Evolutionary conservation across 208 protist genomes (phyloP).

Genomic region (Trypanosoma theileri): DNA sequence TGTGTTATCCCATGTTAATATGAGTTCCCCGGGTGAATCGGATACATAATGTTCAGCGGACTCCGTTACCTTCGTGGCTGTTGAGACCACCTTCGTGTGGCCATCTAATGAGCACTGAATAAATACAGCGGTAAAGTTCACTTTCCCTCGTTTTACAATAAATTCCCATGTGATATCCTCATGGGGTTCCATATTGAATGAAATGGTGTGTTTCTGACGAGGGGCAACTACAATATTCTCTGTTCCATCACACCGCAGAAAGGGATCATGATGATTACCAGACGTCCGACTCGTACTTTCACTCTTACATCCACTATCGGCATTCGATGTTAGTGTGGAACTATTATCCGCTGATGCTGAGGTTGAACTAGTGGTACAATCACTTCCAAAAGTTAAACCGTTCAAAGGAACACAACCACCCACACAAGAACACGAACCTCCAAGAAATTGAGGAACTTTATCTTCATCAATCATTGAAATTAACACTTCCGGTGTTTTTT

Average conservation of each 20-base stretch:
- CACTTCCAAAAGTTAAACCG: not conserved
- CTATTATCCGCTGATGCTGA: no score
- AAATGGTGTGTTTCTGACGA: conserved; percentile 30
- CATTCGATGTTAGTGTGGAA: no score
- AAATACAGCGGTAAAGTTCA: conserved; percentile 55
- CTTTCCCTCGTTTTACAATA: conserved; percentile 29
- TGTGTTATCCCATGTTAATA: conserved; percentile 64
- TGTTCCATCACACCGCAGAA: not conserved
- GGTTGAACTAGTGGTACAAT: not conserved
- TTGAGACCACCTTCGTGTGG: conserved; percentile 31
- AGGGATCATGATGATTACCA: not conserved
- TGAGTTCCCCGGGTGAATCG: conserved; percentile 36
- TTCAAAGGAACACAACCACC: conserved; percentile 42
- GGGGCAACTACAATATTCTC: conserved; percentile 31
- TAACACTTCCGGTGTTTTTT: conserved; percentile 33
- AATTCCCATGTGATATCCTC: conserved; percentile 77
- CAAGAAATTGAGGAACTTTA: conserved; percentile 43
- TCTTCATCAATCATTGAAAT: conserved; percentile 40
- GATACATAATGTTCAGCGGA: conserved; percentile 63
- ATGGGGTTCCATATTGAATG: conserved; percentile 31
- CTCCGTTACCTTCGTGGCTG: conserved; percentile 22
- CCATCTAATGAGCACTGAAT: conserved; percentile 35
- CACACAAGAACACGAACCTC: conserved; percentile 46
- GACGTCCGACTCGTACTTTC: no score
- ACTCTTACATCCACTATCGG: no score